These are phyloP conservation scores for Cryptococcus sp. DNA, from an alignment of 1,284 basidiomycete species.

Conservation along the genomic window DNA sequence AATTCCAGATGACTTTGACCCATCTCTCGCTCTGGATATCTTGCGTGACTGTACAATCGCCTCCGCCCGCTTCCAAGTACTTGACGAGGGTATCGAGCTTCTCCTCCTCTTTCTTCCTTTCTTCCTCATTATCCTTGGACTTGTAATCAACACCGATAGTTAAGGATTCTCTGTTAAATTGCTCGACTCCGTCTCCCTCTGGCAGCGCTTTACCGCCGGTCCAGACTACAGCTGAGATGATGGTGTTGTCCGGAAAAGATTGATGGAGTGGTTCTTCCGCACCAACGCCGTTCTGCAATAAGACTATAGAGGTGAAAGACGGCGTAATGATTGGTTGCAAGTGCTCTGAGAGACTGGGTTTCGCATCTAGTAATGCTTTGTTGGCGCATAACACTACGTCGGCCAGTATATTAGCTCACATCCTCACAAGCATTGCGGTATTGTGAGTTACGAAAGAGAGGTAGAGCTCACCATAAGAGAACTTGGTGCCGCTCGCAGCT, in stretches of 20 bases:
- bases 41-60: conserved; percentile 47
- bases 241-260: conserved; percentile 52
- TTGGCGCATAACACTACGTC: conserved; percentile 51
- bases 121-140: conserved; percentile 18
- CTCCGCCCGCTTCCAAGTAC: conserved; percentile 46
- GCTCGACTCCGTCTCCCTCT: conserved; percentile 35
- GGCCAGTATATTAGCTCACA: not conserved
- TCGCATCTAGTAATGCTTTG: conserved; percentile 51
- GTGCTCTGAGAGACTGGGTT: conserved; percentile 46
- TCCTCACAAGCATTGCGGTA: too few relatives aligned
- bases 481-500: conserved; percentile 36
- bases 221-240: conserved; percentile 57
- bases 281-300: conserved; percentile 58
- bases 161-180: conserved; percentile 50
- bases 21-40: conserved; percentile 57
- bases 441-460: not conserved
- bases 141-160: conserved; percentile 53
- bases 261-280: conserved; percentile 55
- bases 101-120: conserved; percentile 32
- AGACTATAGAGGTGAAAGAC: conserved; percentile 52
- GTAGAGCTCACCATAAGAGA: conserved; percentile 37
- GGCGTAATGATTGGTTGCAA: conserved; percentile 42
- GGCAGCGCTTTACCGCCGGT: conserved; percentile 50
- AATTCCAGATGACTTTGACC: conserved; percentile 55
- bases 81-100: conserved; percentile 45